Conservation (phyloP, 106 monocot genomes). For the Dioscorea alata region DNA sequence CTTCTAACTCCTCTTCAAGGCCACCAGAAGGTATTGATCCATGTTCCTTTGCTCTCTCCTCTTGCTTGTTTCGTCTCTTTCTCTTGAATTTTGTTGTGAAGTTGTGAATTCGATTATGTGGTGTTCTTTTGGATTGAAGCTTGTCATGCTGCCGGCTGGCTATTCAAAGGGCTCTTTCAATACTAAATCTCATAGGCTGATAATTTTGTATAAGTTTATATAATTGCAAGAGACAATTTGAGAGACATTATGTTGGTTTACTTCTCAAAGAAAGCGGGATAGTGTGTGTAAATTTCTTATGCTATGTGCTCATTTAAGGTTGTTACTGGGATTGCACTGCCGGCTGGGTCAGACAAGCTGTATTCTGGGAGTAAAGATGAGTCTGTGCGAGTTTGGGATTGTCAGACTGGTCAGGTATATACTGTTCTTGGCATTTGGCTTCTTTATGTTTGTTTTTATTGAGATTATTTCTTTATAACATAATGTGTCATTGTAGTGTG, state of each 20-base stretch:
- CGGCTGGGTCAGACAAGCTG: slow-evolving; percentile 84
- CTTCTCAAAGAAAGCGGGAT: too few relatives aligned
- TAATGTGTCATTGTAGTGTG: slow-evolving; percentile 41
- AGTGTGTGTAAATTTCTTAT: background rate
- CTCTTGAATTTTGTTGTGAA: too few relatives aligned
- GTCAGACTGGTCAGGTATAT: slow-evolving; percentile 81
- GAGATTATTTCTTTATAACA: background rate
- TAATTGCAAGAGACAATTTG: too few relatives aligned
- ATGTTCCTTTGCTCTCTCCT: background rate
- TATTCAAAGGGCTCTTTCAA: too few relatives aligned
- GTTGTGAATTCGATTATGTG: background rate
- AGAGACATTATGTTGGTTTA: too few relatives aligned
- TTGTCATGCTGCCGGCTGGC: too few relatives aligned
- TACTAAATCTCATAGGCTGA: too few relatives aligned
- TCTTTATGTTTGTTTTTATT: background rate
- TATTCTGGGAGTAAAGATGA: slow-evolving; percentile 89
- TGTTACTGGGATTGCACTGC: slow-evolving; percentile 84
- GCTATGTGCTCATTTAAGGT: slow-evolving; percentile 33
- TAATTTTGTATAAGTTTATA: too few relatives aligned
- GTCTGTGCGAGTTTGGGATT: slow-evolving; percentile 86
- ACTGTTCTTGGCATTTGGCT: background rate
- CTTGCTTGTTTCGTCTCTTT: background rate
- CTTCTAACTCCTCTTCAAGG: slow-evolving; percentile 64
- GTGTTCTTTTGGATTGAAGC: too few relatives aligned
- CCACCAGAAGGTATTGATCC: slow-evolving; percentile 59